phyloP scores from a whole-genome alignment of 805 yeast species.

The Kodamaea kaohsiungensis region DNA sequence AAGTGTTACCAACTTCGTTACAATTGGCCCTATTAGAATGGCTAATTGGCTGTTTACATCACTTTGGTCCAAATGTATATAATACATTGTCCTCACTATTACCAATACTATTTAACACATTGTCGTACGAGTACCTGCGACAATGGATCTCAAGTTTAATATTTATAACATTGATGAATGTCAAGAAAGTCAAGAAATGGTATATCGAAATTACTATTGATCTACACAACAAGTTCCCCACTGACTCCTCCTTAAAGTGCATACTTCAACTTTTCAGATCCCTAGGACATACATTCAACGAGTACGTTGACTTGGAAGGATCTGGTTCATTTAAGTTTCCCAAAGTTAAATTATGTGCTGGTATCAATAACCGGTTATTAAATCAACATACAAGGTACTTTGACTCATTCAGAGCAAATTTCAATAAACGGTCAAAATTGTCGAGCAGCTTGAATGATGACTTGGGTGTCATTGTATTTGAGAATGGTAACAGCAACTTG shows the following conservation, averaged over 20 bases:
- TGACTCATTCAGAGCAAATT: slow-evolving; percentile 14
- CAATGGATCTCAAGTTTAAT: slow-evolving; percentile 14
- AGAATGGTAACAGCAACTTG: background rate
- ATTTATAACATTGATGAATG: slow-evolving; percentile 9
- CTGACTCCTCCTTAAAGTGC: slow-evolving; percentile 26
- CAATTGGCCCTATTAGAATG: slow-evolving; percentile 14
- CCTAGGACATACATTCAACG: background rate
- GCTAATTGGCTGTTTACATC: slow-evolving; percentile 12
- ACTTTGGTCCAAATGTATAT: slow-evolving; percentile 8
- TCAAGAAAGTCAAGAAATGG: slow-evolving; percentile 22
- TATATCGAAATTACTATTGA: slow-evolving; percentile 31
- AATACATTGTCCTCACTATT: slow-evolving; percentile 6
- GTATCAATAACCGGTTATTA: background rate
- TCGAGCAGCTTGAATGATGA: slow-evolving; percentile 6
- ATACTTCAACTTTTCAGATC: background rate
- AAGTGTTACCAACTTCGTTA: slow-evolving; percentile 2
- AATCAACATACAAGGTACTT: background rate
- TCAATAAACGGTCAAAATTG: background rate
- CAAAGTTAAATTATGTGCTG: background rate
- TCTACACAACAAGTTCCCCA: slow-evolving; percentile 30
- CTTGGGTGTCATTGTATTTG: slow-evolving; percentile 14
- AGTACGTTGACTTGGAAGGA: slow-evolving; percentile 1
- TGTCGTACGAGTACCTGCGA: slow-evolving; percentile 16
- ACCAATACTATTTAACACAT: slow-evolving; percentile 13
- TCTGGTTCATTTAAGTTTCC: background rate